These are phyloP conservation scores for Botryotinia narcissicola DNA, from an alignment of 2,329 filamentous ascomycete species.

Conservation along the genomic window DNA sequence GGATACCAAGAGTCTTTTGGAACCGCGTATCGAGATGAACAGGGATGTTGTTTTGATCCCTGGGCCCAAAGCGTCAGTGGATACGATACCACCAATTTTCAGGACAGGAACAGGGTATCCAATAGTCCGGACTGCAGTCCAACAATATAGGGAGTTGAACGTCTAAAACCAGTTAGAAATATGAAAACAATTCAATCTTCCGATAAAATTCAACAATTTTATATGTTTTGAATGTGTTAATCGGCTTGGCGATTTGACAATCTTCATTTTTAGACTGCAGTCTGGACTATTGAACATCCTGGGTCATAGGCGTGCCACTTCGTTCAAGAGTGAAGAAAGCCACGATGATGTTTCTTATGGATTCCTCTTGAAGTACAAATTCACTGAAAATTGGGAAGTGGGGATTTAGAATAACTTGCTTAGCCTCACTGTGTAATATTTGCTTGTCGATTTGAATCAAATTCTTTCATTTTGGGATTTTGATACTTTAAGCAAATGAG, in stretches of 20 bases:
- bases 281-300: too few relatives aligned
- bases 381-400: background rate
- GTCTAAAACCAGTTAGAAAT: too few relatives aligned
- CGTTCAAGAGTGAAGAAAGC: background rate
- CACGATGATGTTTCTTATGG: background rate
- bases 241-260: too few relatives aligned
- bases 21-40: background rate
- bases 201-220: too few relatives aligned
- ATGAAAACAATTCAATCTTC: too few relatives aligned
- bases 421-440: background rate
- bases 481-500: background rate
- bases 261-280: too few relatives aligned
- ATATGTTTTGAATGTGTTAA: too few relatives aligned
- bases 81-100: background rate
- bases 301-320: background rate
- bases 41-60: background rate
- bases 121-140: too few relatives aligned
- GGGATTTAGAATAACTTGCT: background rate
- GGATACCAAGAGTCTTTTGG: background rate
- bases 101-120: background rate
- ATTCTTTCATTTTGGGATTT: background rate
- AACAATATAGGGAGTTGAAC: too few relatives aligned
- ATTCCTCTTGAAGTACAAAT: background rate
- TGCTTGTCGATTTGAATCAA: background rate
- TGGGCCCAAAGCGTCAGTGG: background rate